Conservation (phyloP, 768 basidiomycete species). For the Mycena sanguinolenta region DNA sequence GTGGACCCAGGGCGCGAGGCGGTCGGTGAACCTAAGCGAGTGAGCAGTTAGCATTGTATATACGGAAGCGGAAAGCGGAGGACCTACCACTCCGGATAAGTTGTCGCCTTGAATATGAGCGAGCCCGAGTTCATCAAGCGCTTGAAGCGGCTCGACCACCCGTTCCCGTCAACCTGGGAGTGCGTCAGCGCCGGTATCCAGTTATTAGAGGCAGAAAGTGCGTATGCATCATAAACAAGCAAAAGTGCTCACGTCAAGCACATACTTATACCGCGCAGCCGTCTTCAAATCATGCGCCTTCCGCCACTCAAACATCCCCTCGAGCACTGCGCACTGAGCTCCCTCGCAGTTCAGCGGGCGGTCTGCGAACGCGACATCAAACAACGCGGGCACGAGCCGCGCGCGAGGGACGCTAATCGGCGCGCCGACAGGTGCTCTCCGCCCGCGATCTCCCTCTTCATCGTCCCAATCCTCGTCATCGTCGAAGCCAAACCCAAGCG, state of each 20-base stretch:
- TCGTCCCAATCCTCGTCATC: not conserved
- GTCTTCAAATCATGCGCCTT: conserved; percentile 52
- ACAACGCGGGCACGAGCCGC: conserved; percentile 59
- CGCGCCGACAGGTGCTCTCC: conserved; percentile 48
- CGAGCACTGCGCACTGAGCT: conserved; percentile 57
- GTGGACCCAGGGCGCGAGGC: conserved; percentile 77
- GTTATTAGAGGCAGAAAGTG: no score
- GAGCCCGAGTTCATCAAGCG: conserved; percentile 71
- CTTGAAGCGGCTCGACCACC: conserved; percentile 76
- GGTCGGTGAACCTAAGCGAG: conserved; percentile 60
- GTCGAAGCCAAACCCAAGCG: not conserved
- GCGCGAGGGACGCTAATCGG: conserved; percentile 46
- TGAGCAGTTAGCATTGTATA: no score
- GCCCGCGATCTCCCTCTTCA: conserved; percentile 13
- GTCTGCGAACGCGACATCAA: conserved; percentile 68
- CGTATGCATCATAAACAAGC: not conserved
- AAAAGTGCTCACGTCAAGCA: conserved; percentile 62
- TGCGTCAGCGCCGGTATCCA: not conserved
- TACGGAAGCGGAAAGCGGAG: not conserved
- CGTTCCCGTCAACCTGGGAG: conserved; percentile 66
- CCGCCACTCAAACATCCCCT: conserved; percentile 61
- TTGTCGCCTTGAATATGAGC: conserved; percentile 72
- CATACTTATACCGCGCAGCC: conserved; percentile 70
- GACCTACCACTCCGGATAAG: conserved; percentile 57
- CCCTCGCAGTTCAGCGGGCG: conserved; percentile 56